Percentiles rank a stretch among this genome's conserved stretches.
Evolutionary conservation across 2,329 filamentous ascomycete genomes (phyloP).

Genomic region (Gyromitra esculenta): DNA sequence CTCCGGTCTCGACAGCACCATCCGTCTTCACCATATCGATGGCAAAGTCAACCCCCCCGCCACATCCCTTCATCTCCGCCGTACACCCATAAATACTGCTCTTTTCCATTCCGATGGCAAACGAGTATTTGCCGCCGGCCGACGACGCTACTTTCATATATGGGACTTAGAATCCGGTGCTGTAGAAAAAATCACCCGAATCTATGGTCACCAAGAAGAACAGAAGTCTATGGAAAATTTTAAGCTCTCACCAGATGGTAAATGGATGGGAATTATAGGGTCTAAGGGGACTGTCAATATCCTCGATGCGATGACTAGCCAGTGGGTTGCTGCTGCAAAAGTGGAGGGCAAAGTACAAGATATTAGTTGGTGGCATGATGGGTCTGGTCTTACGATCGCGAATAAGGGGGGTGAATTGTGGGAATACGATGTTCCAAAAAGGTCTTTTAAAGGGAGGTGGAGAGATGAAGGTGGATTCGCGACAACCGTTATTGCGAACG

Average conservation of each 20-base stretch:
- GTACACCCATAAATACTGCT: constrained; percentile 83
- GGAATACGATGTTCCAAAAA: constrained; percentile 79
- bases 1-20: constrained; percentile 82
- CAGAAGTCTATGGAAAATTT: constrained; percentile 92
- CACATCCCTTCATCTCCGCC: constrained; percentile 86
- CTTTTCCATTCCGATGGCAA: constrained; percentile 78
- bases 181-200: constrained; percentile 81
- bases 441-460: constrained; percentile 82
- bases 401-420: constrained; percentile 89
- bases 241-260: constrained; percentile 84
- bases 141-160: constrained; percentile 89
- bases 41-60: constrained; percentile 79
- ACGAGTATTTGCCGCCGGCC: constrained; percentile 86
- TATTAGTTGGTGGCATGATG: constrained; percentile 85
- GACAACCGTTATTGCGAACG: constrained; percentile 82
- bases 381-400: constrained; percentile 80
- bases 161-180: constrained; percentile 87
- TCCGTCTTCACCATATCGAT: constrained; percentile 88
- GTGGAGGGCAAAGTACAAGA: constrained; percentile 89
- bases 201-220: constrained; percentile 74
- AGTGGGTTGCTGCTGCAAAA: constrained; percentile 86
- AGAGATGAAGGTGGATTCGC: constrained; percentile 88
- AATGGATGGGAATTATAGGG: constrained; percentile 83
- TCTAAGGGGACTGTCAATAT: constrained; percentile 86
- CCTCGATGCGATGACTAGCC: constrained; percentile 78